Percentiles rank a stretch among this genome's conserved stretches.
Evolutionary conservation across 2,329 filamentous ascomycete genomes (phyloP).

Genomic region (Fusarium torulosum): DNA sequence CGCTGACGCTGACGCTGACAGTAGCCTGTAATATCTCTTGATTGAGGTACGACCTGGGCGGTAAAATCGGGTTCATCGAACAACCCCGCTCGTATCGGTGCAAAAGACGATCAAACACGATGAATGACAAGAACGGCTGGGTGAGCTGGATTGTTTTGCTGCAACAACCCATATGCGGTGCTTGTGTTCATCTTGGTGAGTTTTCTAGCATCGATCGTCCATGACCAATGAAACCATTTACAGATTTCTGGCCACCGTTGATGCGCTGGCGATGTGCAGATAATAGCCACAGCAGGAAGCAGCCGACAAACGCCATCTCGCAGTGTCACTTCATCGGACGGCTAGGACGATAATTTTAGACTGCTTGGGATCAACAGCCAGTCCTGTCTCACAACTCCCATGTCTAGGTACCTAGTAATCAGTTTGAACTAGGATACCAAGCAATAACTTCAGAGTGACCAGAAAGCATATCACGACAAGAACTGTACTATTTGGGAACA

Average conservation of each 20-base stretch:
- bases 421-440: neutral
- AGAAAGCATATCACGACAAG: too few species aligned
- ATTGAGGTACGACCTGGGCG: constrained; percentile 9
- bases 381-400: neutral
- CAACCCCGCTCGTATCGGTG: constrained; percentile 35
- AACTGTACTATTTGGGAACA: neutral
- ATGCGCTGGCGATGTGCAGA: constrained; percentile 37
- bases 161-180: constrained; percentile 37
- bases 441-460: neutral
- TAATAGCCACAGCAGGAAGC: constrained; percentile 20
- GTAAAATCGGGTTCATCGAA: constrained; percentile 19
- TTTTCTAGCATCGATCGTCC: neutral
- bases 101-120: constrained; percentile 26
- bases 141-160: constrained; percentile 22
- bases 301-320: constrained; percentile 18
- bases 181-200: constrained; percentile 28
- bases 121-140: constrained; percentile 24
- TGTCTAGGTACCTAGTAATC: neutral
- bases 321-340: constrained; percentile 26
- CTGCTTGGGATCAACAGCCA: neutral
- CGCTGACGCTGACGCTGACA: neutral
- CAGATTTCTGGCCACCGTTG: constrained; percentile 17
- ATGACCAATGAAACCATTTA: constrained; percentile 12
- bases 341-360: constrained; percentile 12
- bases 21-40: constrained; percentile 1